These are phyloP conservation scores for Colletotrichum orbiculare DNA, from an alignment of 2,329 filamentous ascomycete species.

Conservation along the genomic window DNA sequence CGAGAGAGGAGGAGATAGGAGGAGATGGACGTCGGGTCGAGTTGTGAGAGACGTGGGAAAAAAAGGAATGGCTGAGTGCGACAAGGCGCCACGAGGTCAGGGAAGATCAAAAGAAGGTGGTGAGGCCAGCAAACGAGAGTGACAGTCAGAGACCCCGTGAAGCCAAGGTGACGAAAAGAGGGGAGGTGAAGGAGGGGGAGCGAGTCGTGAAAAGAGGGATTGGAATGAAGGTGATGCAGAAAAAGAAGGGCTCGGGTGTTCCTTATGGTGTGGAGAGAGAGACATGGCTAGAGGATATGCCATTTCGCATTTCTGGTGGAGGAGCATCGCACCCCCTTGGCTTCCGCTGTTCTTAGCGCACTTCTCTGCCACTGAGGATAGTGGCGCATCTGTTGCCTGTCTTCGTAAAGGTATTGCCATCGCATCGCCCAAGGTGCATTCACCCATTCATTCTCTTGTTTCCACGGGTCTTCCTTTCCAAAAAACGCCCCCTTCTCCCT, in stretches of 20 bases:
- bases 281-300: slow-evolving; percentile 35
- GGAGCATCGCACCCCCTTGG: neutral
- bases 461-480: too few relatives aligned
- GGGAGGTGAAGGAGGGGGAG: slow-evolving; percentile 32
- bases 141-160: slow-evolving; percentile 32
- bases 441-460: too few relatives aligned
- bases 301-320: slow-evolving; percentile 32
- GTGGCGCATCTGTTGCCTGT: too few relatives aligned
- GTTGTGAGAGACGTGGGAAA: too few relatives aligned
- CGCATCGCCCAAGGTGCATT: too few relatives aligned
- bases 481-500: too few relatives aligned
- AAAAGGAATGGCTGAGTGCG: slow-evolving; percentile 35
- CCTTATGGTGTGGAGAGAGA: slow-evolving; percentile 24
- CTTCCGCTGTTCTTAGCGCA: too few relatives aligned
- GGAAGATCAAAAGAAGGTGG: slow-evolving; percentile 15
- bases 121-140: slow-evolving; percentile 8
- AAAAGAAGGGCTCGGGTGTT: slow-evolving; percentile 16
- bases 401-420: too few relatives aligned
- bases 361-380: too few relatives aligned
- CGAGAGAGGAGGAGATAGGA: neutral
- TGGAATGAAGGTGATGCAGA: slow-evolving; percentile 35
- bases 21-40: too few relatives aligned
- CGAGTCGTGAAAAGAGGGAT: slow-evolving; percentile 8
- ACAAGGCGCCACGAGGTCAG: slow-evolving; percentile 16
- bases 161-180: slow-evolving; percentile 31